Conservation (phyloP, 2,329 filamentous ascomycete species). For the Thyridium curvatum region DNA sequence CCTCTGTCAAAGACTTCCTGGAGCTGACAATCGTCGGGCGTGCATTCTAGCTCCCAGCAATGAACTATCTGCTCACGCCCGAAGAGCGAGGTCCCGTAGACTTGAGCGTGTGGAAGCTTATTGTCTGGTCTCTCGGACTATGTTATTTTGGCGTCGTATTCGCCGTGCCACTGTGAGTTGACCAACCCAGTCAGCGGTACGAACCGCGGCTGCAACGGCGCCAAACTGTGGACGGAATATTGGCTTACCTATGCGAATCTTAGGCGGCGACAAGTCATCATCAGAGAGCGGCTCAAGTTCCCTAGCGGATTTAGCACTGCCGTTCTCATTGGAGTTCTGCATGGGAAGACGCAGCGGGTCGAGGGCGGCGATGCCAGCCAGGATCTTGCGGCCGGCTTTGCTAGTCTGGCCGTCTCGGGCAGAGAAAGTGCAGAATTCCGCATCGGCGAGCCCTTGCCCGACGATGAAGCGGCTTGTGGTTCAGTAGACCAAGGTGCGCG, state of each 20-base stretch:
- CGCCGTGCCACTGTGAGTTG: conserved; percentile 68
- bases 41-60: conserved; percentile 73
- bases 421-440: too few relatives aligned
- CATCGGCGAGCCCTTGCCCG: conserved; percentile 22
- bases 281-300: conserved; percentile 86
- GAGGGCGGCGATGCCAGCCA: conserved; percentile 2
- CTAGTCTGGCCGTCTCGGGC: conserved; percentile 13
- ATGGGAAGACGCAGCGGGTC: conserved; percentile 45
- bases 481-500: conserved; percentile 6
- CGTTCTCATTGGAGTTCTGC: conserved; percentile 83
- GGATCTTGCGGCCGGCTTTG: conserved; percentile 15
- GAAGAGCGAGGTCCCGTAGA: conserved; percentile 74
- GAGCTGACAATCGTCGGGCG: too few relatives aligned
- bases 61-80: conserved; percentile 75
- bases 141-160: conserved; percentile 98
- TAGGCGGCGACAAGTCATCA: conserved; percentile 79
- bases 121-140: conserved; percentile 86
- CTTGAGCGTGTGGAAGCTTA: conserved; percentile 67
- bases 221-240: not conserved
- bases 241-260: too few relatives aligned
- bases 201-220: too few relatives aligned
- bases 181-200: too few relatives aligned
- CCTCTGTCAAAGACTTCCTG: too few relatives aligned
- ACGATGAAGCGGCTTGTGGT: conserved; percentile 4
- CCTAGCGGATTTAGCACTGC: conserved; percentile 94